Base-by-base conservation (phyloP, 768 basidiomycete species). In the Auricularia cornea region DNA sequence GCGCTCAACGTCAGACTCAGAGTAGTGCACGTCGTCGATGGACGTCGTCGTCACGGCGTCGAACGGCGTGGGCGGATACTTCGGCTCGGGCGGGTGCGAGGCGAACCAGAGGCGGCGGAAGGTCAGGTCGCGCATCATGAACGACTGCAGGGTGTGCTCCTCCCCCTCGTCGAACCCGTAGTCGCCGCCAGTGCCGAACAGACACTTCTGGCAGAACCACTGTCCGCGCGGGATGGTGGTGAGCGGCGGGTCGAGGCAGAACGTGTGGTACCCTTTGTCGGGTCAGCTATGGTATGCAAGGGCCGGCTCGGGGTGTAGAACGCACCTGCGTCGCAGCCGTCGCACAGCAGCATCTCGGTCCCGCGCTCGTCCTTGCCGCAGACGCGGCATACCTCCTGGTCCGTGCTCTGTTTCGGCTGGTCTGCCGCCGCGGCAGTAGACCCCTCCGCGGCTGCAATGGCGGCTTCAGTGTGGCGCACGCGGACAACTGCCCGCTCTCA, bases 151-250 rank as follows among this genome's bases (percentile, higher is more conserved):
- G 65, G 86, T 86, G 73, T 99, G 97, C 68, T 98, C 96, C 75
- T 98, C 89, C 44, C 97, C 97, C 70, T 98, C 95, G 69, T 98
- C 97, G 70, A 98, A 99, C 32, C 97, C 97, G 69, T 92, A 99
- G 75, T 98, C 97, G 60, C 91, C 91, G 12, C 96, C 95, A 0
- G 92, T 95, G 41, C 87, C 89, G 44, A 94, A 82, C 26, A 99
- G 79, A 72, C 97, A 99, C 3, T 87, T 86, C 68, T 89, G 90
- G 73, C 97, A 99, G 72, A 86, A 98, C 96, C 96, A 99, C 67
- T 96, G 88, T 44, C 94, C 93, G 70, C 89, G 90, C 2, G 97
- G 97, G 62, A 99, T 90, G 2, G 81, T 77, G 10, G 81, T 76
- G 61, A 98, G 77, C 23, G 95, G 95, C 14, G 97, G 97, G 70